These are phyloP conservation scores for Intubia oerlemansii DNA, from an alignment of 2,329 filamentous ascomycete species.

Conservation along the genomic window DNA sequence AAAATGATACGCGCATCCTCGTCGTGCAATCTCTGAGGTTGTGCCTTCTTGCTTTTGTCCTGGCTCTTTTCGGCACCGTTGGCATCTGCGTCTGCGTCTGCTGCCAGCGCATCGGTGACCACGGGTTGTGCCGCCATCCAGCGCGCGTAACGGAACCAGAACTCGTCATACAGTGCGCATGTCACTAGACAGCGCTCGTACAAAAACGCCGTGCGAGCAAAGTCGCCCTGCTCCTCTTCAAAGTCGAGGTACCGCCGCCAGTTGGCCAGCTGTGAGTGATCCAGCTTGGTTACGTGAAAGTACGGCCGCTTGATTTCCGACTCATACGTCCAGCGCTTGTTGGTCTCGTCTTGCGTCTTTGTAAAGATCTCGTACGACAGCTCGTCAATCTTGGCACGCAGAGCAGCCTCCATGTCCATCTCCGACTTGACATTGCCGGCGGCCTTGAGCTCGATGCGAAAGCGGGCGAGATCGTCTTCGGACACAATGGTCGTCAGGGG, in stretches of 20 bases:
- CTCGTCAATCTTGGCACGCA: slow-evolving; percentile 59
- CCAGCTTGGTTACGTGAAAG: slow-evolving; percentile 87
- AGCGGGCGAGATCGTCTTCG: slow-evolving; percentile 41
- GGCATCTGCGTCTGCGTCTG: too few species aligned
- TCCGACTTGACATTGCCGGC: slow-evolving; percentile 36
- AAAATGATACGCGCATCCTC: slow-evolving; percentile 89
- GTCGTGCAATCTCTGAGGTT: too few species aligned
- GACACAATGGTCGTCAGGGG: slow-evolving; percentile 55
- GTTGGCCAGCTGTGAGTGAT: slow-evolving; percentile 64
- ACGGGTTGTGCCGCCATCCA: slow-evolving; percentile 72
- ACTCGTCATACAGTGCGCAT: slow-evolving; percentile 88
- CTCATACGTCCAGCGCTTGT: slow-evolving; percentile 86
- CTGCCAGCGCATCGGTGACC: too few species aligned
- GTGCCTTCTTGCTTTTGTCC: too few species aligned
- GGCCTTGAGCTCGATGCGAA: slow-evolving; percentile 49
- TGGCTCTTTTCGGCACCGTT: too few species aligned
- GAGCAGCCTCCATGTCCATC: slow-evolving; percentile 61
- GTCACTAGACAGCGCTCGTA: slow-evolving; percentile 90
- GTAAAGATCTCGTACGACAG: slow-evolving; percentile 66
- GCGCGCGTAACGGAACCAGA: slow-evolving; percentile 90
- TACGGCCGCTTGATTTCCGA: slow-evolving; percentile 89
- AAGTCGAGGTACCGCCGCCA: slow-evolving; percentile 97
- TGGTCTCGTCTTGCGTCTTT: slow-evolving; percentile 67
- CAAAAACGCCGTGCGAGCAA: slow-evolving; percentile 52
- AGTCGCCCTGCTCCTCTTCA: slow-evolving; percentile 70